phyloP scores from a whole-genome alignment of 768 basidiomycete species.

The Panaeolus papilionaceus region DNA sequence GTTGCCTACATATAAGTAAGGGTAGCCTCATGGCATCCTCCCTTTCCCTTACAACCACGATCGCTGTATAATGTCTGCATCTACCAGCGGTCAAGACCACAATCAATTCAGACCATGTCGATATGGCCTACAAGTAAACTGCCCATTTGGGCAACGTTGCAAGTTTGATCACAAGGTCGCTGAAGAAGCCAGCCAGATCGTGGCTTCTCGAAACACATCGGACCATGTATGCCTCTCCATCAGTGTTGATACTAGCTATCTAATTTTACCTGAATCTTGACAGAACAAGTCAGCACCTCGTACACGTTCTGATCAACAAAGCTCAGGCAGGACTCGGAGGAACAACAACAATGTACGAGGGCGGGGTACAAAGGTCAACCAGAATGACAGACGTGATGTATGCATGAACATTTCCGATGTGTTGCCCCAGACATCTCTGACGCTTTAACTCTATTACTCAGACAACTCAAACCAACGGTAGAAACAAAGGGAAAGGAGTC shows the following conservation, averaged over 20 bases:
- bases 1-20: too few relatives aligned
- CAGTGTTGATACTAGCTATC: background rate
- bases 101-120: background rate
- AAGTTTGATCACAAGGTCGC: background rate
- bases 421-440: background rate
- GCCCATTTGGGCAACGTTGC: background rate
- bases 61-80: background rate
- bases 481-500: slow-evolving; percentile 1
- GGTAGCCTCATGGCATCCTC: background rate
- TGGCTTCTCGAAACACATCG: background rate
- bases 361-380: background rate
- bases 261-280: background rate
- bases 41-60: background rate
- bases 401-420: background rate
- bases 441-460: background rate
- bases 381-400: background rate
- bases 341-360: background rate
- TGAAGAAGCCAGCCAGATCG: background rate
- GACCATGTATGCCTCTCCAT: background rate
- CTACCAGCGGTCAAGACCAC: background rate
- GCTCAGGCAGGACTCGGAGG: background rate
- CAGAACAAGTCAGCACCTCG: background rate
- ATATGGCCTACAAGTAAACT: background rate
- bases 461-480: background rate
- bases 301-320: background rate